Conservation (phyloP, 2,329 filamentous ascomycete genomes). For the Cryphonectria carpinicola region DNA sequence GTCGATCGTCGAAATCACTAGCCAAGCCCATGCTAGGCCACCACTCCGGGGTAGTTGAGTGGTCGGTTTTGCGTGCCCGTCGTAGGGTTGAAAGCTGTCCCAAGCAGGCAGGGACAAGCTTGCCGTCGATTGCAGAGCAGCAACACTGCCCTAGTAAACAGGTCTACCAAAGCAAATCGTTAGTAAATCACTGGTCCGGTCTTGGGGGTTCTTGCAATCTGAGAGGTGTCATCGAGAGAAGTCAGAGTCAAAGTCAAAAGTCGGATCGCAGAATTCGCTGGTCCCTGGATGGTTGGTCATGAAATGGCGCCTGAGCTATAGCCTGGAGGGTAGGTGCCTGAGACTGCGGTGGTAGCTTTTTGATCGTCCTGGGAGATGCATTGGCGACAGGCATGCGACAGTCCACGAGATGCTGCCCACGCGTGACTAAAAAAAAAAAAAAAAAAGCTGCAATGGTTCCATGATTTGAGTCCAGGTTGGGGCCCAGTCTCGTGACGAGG, state of each 20-base stretch:
- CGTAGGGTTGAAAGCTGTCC: conserved; percentile 15
- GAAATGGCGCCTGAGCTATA: not conserved
- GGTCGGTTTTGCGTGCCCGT: conserved; percentile 21
- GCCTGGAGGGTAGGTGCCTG: not conserved
- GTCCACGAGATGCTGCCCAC: not conserved
- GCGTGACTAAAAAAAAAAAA: not conserved
- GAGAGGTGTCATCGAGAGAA: not conserved
- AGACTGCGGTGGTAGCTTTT: not conserved
- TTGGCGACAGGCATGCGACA: not conserved
- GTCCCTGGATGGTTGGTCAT: not conserved
- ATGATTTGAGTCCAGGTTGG: not conserved
- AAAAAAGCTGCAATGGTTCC: not conserved
- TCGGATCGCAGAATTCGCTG: not conserved
- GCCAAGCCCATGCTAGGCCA: conserved; percentile 72
- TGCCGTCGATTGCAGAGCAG: conserved; percentile 28
- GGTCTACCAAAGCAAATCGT: not conserved
- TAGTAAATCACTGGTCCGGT: not conserved
- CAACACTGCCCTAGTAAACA: conserved; percentile 22
- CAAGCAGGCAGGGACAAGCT: conserved; percentile 19
- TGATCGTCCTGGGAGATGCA: not conserved
- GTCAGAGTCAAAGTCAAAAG: not conserved
- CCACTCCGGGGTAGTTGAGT: conserved; percentile 34
- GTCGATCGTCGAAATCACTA: conserved; percentile 71
- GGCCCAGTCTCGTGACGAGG: not conserved
- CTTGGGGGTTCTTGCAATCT: not conserved